These are phyloP conservation scores for Toxicodendron radicans DNA, from an alignment of 345 rosid species.

Conservation along the genomic window DNA sequence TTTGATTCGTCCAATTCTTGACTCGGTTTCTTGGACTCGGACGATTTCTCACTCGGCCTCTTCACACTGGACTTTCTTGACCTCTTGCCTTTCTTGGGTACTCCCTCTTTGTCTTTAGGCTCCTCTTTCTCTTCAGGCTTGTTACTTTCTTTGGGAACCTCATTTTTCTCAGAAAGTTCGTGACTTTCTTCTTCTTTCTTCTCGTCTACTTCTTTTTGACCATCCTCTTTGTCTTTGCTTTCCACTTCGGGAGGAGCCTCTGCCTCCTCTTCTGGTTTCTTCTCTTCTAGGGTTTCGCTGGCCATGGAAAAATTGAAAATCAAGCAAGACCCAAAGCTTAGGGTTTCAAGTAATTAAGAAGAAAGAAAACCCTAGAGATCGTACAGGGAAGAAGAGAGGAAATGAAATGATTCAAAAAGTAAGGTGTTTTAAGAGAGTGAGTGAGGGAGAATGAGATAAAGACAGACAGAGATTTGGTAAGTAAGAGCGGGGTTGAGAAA, in stretches of 20 bases:
- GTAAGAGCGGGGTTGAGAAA: constrained; percentile 12
- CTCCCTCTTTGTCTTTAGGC: constrained; percentile 11
- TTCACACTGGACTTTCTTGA: constrained; percentile 29
- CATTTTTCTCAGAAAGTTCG: constrained; percentile 4
- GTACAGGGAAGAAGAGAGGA: background rate
- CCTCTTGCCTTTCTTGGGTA: constrained; percentile 8
- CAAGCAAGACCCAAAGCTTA: constrained; percentile 21
- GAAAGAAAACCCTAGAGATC: constrained; percentile 10
- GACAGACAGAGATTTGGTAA: constrained; percentile 7
- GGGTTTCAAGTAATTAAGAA: constrained; percentile 12
- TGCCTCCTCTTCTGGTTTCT: constrained; percentile 38
- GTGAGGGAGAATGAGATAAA: background rate
- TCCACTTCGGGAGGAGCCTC: constrained; percentile 33
- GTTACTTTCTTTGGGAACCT: constrained; percentile 15
- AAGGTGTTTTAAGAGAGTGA: background rate
- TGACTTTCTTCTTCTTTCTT: constrained; percentile 3
- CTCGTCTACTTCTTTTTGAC: constrained; percentile 5
- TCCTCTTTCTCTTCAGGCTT: constrained; percentile 14
- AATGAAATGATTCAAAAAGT: background rate
- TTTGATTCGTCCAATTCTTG: constrained; percentile 20
- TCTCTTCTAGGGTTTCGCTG: constrained; percentile 67
- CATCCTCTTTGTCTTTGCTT: constrained; percentile 18
- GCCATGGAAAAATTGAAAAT: constrained; percentile 41
- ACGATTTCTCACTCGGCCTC: constrained; percentile 21
- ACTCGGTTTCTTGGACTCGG: constrained; percentile 11